phyloP scores from a whole-genome alignment of 805 yeast genomes.

The Candida namnaoensis region DNA sequence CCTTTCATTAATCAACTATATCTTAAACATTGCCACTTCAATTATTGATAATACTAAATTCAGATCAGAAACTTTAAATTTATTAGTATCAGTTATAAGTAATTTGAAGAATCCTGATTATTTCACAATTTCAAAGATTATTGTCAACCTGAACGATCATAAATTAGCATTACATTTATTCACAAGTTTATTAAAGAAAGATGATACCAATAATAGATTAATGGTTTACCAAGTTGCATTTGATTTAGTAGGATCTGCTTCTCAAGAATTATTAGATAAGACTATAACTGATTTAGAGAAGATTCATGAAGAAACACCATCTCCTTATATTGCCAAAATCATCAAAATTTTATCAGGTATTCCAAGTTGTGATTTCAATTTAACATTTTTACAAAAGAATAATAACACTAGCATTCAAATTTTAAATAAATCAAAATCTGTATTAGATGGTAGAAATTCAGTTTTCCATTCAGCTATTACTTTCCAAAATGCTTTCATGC shows the following conservation, averaged over 20 bases:
- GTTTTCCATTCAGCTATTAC: constrained; percentile 95
- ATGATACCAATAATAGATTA: constrained; percentile 34
- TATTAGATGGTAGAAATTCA: constrained; percentile 86
- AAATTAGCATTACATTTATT: constrained; percentile 63
- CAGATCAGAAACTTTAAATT: constrained; percentile 54
- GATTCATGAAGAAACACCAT: constrained; percentile 18
- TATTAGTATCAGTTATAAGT: constrained; percentile 54
- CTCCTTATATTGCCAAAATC: constrained; percentile 29
- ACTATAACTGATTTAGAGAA: constrained; percentile 33
- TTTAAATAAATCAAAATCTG: constrained; percentile 70
- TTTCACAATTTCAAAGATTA: constrained; percentile 75
- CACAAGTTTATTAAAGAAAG: constrained; percentile 39
- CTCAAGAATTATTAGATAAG: constrained; percentile 74
- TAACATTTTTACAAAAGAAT: constrained; percentile 79
- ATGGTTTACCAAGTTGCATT: constrained; percentile 91
- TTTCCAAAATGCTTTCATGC: constrained; percentile 89
- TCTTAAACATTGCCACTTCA: constrained; percentile 63
- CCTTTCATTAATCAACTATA: constrained; percentile 56
- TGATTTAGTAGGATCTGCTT: constrained; percentile 84
- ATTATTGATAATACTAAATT: constrained; percentile 59
- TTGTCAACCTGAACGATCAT: constrained; percentile 79
- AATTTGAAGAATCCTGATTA: constrained; percentile 63
- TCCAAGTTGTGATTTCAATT: constrained; percentile 88
- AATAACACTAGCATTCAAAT: constrained; percentile 81
- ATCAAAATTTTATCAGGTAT: constrained; percentile 77